Conservation (phyloP, 306 rosid species). For the Glycine soja region DNA sequence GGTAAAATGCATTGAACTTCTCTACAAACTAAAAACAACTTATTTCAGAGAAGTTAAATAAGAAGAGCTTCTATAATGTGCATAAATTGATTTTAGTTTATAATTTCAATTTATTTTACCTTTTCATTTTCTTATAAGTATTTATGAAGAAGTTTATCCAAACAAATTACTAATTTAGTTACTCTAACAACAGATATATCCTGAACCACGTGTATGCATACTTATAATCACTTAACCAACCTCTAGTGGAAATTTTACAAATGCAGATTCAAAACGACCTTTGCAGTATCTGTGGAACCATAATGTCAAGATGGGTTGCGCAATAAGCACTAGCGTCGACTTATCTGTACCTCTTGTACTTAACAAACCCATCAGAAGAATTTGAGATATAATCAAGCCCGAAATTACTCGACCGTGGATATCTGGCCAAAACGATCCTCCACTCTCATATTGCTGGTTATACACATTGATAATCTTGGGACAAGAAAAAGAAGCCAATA, state of each 20-base stretch:
- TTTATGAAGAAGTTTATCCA: not conserved
- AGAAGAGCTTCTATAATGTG: too few species aligned
- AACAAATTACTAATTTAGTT: not conserved
- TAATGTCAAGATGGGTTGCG: slow-evolving; percentile 76
- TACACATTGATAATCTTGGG: slow-evolving; percentile 86
- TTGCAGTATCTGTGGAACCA: slow-evolving; percentile 82
- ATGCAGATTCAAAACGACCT: slow-evolving; percentile 93
- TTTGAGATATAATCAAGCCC: slow-evolving; percentile 75
- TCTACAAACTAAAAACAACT: not conserved
- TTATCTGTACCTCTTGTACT: slow-evolving; percentile 68
- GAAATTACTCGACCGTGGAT: slow-evolving; percentile 74
- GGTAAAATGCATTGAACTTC: not conserved
- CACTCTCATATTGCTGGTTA: slow-evolving; percentile 86
- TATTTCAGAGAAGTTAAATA: too few species aligned
- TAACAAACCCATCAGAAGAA: slow-evolving; percentile 81
- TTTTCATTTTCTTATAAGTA: not conserved
- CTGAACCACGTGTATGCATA: too few species aligned
- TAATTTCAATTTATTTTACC: not conserved
- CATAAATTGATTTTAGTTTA: too few species aligned
- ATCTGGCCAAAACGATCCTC: slow-evolving; percentile 92
- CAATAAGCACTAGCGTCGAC: slow-evolving; percentile 63
- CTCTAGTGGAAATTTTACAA: slow-evolving; percentile 74
- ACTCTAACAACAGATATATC: not conserved
- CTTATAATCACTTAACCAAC: slow-evolving; percentile 15
- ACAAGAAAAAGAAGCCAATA: slow-evolving; percentile 3